Conservation (phyloP, 148 eudicot genomes). For the Cornus kousa region DNA sequence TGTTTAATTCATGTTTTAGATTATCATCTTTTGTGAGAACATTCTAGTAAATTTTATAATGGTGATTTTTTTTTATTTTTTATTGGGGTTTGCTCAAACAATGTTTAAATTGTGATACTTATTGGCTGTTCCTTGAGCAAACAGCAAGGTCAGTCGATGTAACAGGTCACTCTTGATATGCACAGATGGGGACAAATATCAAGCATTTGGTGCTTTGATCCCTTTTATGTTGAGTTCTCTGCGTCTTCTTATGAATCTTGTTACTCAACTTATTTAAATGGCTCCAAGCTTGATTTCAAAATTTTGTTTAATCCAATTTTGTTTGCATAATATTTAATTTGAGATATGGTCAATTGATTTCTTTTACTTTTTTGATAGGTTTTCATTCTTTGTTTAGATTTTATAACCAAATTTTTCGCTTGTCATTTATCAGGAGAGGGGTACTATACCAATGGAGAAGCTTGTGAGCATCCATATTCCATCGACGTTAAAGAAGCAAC, state of each 20-base stretch:
- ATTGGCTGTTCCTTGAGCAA: not conserved
- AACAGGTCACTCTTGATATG: not conserved
- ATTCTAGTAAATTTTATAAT: not conserved
- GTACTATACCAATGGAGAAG: constrained; percentile 32
- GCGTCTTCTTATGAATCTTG: not conserved
- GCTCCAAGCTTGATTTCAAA: not conserved
- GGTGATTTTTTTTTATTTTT: not conserved
- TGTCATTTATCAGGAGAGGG: constrained; percentile 32
- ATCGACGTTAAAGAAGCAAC: constrained; percentile 47
- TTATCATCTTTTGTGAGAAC: too few species aligned
- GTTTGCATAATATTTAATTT: not conserved
- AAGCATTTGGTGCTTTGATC: not conserved
- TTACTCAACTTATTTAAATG: not conserved
- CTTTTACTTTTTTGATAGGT: not conserved
- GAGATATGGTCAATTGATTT: not conserved
- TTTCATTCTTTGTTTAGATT: not conserved
- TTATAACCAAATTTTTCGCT: not conserved
- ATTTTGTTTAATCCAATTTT: not conserved
- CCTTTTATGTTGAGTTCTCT: not conserved
- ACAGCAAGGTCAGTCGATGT: not conserved
- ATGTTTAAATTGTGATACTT: not conserved
- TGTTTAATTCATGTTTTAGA: not conserved
- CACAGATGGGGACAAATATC: too few species aligned
- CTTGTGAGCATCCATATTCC: constrained; percentile 45
- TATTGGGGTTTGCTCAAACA: constrained; percentile 1